phyloP scores from a whole-genome alignment of 495 filamentous ascomycete genomes.

The Pyrenopolyporus hunteri region DNA sequence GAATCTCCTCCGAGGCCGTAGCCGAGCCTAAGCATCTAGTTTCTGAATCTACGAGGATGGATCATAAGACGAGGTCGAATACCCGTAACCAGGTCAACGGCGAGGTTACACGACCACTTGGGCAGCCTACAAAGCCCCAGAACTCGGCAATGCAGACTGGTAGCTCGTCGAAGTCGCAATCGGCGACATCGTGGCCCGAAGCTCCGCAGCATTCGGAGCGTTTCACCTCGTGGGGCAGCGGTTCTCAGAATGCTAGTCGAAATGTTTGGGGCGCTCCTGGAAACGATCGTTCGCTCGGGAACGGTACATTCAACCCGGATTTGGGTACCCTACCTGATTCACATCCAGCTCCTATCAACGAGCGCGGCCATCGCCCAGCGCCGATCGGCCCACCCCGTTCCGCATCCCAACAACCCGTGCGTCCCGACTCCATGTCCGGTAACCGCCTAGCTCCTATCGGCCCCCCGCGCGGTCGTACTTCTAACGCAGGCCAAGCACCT shows the following conservation, averaged over 20 bases:
- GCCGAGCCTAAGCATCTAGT: not conserved
- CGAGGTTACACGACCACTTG: conserved; percentile 8
- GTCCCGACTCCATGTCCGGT: conserved; percentile 12
- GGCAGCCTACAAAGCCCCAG: conserved; percentile 18
- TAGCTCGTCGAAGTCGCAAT: conserved; percentile 26
- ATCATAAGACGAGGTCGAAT: not conserved
- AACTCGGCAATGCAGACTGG: conserved; percentile 10
- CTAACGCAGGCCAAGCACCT: conserved; percentile 13
- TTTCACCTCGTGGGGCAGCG: conserved; percentile 43
- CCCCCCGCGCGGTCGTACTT: conserved; percentile 31
- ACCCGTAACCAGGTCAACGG: conserved; percentile 11
- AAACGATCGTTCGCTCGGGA: conserved; percentile 72
- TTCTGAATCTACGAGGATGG: not conserved
- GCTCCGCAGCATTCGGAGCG: conserved; percentile 44
- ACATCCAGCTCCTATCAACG: conserved; percentile 55
- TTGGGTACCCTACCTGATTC: conserved; percentile 52
- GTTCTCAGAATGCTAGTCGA: conserved; percentile 50
- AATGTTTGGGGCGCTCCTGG: conserved; percentile 80
- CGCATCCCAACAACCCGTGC: conserved; percentile 25
- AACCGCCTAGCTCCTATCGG: conserved; percentile 39
- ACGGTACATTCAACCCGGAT: conserved; percentile 76
- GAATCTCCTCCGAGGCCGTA: not conserved
- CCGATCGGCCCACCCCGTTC: conserved; percentile 51
- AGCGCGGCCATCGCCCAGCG: conserved; percentile 43
- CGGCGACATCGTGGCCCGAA: conserved; percentile 29